phyloP scores from a whole-genome alignment of 176 grass and related monocot genomes.

The Avena atlantica region DNA sequence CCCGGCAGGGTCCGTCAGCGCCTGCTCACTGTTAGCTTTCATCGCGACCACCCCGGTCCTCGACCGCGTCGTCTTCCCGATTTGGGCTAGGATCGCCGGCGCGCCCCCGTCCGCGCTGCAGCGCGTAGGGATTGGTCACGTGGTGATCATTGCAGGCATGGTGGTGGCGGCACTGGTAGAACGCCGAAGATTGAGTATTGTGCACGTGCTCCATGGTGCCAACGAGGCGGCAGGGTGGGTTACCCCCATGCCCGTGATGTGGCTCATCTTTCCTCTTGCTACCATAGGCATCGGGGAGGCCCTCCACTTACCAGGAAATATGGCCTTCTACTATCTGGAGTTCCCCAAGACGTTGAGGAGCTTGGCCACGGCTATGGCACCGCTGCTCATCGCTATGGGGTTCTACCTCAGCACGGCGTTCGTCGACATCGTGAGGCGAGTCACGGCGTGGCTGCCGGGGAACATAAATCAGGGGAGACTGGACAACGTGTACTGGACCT shows the following conservation, averaged over 20 bases:
- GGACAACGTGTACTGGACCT: conserved; percentile 63
- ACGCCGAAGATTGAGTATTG: conserved; percentile 26
- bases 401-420: conserved; percentile 66
- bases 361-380: conserved; percentile 52
- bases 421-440: conserved; percentile 32
- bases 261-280: conserved; percentile 56
- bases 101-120: conserved; percentile 34
- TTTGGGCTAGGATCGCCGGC: conserved; percentile 39
- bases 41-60: conserved; percentile 36
- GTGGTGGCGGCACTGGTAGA: conserved; percentile 54
- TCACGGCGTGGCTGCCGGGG: conserved; percentile 53
- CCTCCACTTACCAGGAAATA: conserved; percentile 52
- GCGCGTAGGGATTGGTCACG: conserved; percentile 54
- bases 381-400: conserved; percentile 43
- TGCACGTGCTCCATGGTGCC: conserved; percentile 33
- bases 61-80: conserved; percentile 50
- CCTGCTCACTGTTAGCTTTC: conserved; percentile 23
- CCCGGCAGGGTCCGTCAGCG: conserved; percentile 45
- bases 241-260: conserved; percentile 59
- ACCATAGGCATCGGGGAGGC: conserved; percentile 44
- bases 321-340: conserved; percentile 60
- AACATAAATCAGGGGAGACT: conserved; percentile 56
- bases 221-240: conserved; percentile 27
- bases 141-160: conserved; percentile 45
- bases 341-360: conserved; percentile 57